These are phyloP conservation scores for Flaveria trinervia DNA, from an alignment of 129 eudicot species.

Conservation along the genomic window DNA sequence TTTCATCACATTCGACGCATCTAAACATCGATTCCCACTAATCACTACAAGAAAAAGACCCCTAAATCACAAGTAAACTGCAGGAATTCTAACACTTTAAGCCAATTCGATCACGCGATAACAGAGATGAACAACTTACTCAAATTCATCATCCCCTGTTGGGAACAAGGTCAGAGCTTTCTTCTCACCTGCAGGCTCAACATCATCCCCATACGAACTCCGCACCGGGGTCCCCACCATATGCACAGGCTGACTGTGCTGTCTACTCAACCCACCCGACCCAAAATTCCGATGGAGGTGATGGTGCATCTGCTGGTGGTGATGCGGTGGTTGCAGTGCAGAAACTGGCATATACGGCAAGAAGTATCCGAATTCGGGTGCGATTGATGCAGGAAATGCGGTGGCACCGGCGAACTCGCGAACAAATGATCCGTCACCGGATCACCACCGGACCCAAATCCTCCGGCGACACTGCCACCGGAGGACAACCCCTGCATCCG, in stretches of 20 bases:
- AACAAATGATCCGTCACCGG: constrained; percentile 80
- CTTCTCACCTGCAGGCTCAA: constrained; percentile 78
- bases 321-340: constrained; percentile 51
- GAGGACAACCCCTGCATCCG: constrained; percentile 82
- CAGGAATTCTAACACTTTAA: not conserved
- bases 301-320: constrained; percentile 62
- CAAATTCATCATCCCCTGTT: constrained; percentile 65
- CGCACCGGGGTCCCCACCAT: constrained; percentile 49
- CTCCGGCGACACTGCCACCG: constrained; percentile 25
- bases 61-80: not conserved
- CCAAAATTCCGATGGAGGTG: constrained; percentile 61
- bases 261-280: constrained; percentile 53
- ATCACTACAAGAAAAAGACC: not conserved
- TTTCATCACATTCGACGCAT: not conserved
- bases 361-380: constrained; percentile 45
- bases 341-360: constrained; percentile 66
- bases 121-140: constrained; percentile 31
- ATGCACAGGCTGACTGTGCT: constrained; percentile 42
- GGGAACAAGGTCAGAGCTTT: constrained; percentile 88
- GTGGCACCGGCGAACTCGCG: constrained; percentile 92
- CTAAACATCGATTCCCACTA: not conserved
- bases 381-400: constrained; percentile 72
- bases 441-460: constrained; percentile 52
- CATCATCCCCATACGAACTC: constrained; percentile 63
- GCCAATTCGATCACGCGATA: not conserved